A percentile compares a stretch with the other conserved stretches of the same genome.
phyloP scores from a whole-genome alignment of 257 asterid species.

The Gynochthodes officinalis region DNA sequence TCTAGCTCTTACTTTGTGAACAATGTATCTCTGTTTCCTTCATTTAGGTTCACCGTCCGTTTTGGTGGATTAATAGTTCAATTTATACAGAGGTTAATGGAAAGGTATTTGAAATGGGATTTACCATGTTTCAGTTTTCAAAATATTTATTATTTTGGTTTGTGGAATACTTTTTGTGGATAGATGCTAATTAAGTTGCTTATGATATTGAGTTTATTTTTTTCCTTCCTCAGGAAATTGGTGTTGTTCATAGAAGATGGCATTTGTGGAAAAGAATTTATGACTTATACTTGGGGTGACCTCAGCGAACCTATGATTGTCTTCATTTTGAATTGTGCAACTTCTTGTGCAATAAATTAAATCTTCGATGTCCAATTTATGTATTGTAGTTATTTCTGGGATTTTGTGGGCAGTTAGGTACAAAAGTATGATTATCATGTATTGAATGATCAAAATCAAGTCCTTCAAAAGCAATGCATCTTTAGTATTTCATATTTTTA shows the following conservation, averaged over 20 bases:
- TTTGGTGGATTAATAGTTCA: slow-evolving; percentile 99
- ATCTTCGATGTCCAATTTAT: neutral
- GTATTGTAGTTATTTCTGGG: neutral
- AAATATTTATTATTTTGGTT: neutral
- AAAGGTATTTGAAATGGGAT: slow-evolving; percentile 41
- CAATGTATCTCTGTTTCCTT: neutral
- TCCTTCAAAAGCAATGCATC: neutral
- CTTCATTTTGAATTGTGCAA: neutral
- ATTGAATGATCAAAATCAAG: neutral
- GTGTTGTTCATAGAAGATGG: slow-evolving; percentile 99
- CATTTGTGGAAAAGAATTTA: slow-evolving; percentile 97
- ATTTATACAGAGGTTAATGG: slow-evolving; percentile 92
- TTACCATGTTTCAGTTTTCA: neutral
- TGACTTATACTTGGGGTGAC: slow-evolving; percentile 92
- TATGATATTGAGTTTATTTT: slow-evolving; percentile 2
- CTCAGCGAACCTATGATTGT: slow-evolving; percentile 7
- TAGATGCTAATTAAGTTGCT: neutral
- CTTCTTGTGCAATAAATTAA: neutral
- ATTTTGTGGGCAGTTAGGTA: neutral
- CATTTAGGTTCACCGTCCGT: slow-evolving; percentile 81
- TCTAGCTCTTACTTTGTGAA: slow-evolving; percentile 18
- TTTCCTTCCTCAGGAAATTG: slow-evolving; percentile 66
- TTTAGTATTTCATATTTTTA: neutral
- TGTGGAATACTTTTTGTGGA: neutral
- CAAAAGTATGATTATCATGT: neutral